Conservation (phyloP, 2,329 filamentous ascomycete genomes). For the Colletotrichum sp. region DNA sequence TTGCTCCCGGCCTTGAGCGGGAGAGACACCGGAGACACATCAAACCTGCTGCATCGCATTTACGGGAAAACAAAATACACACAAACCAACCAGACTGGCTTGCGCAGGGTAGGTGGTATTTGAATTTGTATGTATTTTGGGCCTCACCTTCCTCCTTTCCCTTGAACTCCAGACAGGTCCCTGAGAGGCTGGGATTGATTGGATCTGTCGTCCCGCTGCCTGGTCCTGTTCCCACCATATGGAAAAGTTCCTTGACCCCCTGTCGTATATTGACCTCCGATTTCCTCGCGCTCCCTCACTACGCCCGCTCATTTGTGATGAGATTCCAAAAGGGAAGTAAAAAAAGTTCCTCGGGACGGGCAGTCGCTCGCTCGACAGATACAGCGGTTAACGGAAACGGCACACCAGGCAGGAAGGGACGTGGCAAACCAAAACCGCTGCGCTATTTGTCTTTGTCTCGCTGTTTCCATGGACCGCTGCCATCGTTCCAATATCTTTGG, state of each 20-base stretch:
- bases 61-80: background rate
- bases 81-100: background rate
- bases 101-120: conserved; percentile 6
- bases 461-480: conserved; percentile 7
- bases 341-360: background rate
- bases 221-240: background rate
- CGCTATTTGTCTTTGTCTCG: conserved; percentile 8
- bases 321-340: background rate
- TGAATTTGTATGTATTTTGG: background rate
- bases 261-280: background rate
- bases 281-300: conserved; percentile 15
- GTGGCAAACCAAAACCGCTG: conserved; percentile 3
- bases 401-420: background rate
- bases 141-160: background rate
- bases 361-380: background rate
- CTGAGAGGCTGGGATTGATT: background rate
- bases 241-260: background rate
- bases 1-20: background rate
- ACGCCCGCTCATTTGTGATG: background rate
- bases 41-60: background rate
- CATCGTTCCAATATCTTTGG: background rate
- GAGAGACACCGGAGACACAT: background rate
- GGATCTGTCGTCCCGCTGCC: background rate
- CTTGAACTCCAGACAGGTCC: background rate
- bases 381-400: conserved; percentile 9